Base-by-base conservation (phyloP, 2,329 filamentous ascomycete species). In the Aspergillus novofumigatus region DNA sequence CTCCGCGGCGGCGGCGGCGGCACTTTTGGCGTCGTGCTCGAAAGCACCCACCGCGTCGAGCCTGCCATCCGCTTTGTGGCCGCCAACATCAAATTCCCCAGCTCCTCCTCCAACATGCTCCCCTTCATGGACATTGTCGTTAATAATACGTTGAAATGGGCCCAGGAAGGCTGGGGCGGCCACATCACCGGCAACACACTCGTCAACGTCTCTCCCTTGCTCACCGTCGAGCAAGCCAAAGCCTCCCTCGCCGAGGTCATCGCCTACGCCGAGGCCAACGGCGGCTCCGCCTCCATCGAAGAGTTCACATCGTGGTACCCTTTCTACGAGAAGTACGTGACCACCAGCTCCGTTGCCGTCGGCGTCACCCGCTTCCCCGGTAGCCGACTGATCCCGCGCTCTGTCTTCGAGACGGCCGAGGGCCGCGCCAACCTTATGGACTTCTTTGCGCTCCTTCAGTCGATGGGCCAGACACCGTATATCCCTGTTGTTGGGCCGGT, bases 51-150 rank as follows among this genome's bases (percentile, higher is more conserved):
- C 51, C 59, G 55, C 4, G 59, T 62, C 10, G 58, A 60, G 44
- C 55, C 59, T 17, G 25, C 23, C 14, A 28, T 62, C 48, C 51
- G 51, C 23, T 56, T 62, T 11, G 50, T 53, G 4, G 51, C 58
- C 1, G 62, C 62, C 21, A 38, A 49, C 23, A 61, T 64, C 58
- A 61, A 57, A 28, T 65, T 63, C 57, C 53, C 62, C 44, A 50
- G 50, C 5, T 59, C 51, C 53, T 50, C 54, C n/a, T 54, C 51
- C 44, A 62, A 64, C 41, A 48, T 60, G 17, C 49, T 64, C 9
- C 62, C 62, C 23, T 65, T 65, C 26, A 58, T 65, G 59, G 59
- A 66, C 8, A 56, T 66, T 20, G 48, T 66, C 21, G 60, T 65
- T 42, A 65, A 65, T 52, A 63, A 62, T 49, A 61, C 64, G 8